Evolutionary conservation across 495 filamentous ascomycete genomes (phyloP).

Genomic region (Oidiodendron maius): DNA sequence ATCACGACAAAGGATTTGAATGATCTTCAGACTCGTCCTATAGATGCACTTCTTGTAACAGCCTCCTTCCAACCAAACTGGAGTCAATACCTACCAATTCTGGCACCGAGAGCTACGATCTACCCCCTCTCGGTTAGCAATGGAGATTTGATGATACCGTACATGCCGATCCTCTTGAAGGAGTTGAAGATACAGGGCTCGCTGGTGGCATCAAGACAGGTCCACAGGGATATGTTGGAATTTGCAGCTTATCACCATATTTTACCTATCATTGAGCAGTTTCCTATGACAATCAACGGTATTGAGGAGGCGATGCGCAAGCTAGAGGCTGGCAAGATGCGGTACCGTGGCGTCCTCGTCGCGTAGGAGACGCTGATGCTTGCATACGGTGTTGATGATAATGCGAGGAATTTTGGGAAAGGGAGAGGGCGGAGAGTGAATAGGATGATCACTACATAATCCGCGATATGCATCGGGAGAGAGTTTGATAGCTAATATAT

Average conservation of each 20-base stretch:
- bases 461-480: too few species aligned
- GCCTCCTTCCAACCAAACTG: conserved; percentile 26
- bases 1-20: conserved; percentile 30
- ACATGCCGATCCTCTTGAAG: conserved; percentile 31
- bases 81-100: conserved; percentile 28
- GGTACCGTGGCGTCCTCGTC: conserved; percentile 46
- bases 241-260: conserved; percentile 30
- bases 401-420: not conserved
- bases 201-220: conserved; percentile 29
- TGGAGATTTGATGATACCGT: conserved; percentile 34
- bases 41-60: conserved; percentile 34
- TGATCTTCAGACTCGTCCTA: conserved; percentile 13
- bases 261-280: conserved; percentile 23
- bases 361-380: conserved; percentile 3
- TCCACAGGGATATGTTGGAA: conserved; percentile 31
- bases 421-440: too few species aligned
- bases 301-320: conserved; percentile 47
- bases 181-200: conserved; percentile 47
- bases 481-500: too few species aligned
- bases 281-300: conserved; percentile 44
- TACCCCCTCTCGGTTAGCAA: conserved; percentile 39
- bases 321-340: conserved; percentile 45
- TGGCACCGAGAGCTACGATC: conserved; percentile 36
- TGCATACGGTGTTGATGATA: not conserved
- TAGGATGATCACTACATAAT: too few species aligned